These are phyloP conservation scores for Ceratobasidium sp. DNA, from an alignment of 1,284 basidiomycete species.

Conservation along the genomic window DNA sequence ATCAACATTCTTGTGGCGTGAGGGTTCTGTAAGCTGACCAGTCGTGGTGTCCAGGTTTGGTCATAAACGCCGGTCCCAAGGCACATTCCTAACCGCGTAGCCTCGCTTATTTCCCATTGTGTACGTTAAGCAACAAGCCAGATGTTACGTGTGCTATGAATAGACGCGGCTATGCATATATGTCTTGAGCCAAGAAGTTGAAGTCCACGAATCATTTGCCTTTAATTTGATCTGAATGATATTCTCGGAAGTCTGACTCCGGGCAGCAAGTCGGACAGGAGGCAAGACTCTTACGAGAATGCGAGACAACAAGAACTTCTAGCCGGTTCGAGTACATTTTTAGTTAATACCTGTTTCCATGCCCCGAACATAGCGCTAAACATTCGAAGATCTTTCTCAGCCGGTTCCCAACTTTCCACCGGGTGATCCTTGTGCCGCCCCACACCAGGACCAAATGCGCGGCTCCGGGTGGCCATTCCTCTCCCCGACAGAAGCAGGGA, in stretches of 20 bases:
- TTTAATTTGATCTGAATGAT: background rate
- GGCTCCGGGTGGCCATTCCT: background rate
- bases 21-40: background rate
- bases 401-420: background rate
- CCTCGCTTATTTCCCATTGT: background rate
- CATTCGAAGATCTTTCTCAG: background rate
- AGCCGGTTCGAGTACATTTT: background rate
- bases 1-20: background rate
- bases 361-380: background rate
- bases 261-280: too few relatives aligned
- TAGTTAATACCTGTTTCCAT: background rate
- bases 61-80: slow-evolving; percentile 12
- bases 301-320: background rate
- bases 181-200: background rate
- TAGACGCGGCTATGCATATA: background rate
- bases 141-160: background rate
- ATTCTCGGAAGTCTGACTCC: too few relatives aligned
- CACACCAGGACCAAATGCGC: background rate
- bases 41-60: background rate
- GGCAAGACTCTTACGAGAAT: background rate
- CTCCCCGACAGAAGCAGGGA: background rate
- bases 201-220: background rate
- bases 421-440: background rate
- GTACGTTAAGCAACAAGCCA: too few relatives aligned
- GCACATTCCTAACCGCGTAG: background rate